Evolutionary conservation across 768 basidiomycete species (phyloP), one percentile per base, ranked within the genome.

Genomic region (Boletus rex-veris): DNA sequence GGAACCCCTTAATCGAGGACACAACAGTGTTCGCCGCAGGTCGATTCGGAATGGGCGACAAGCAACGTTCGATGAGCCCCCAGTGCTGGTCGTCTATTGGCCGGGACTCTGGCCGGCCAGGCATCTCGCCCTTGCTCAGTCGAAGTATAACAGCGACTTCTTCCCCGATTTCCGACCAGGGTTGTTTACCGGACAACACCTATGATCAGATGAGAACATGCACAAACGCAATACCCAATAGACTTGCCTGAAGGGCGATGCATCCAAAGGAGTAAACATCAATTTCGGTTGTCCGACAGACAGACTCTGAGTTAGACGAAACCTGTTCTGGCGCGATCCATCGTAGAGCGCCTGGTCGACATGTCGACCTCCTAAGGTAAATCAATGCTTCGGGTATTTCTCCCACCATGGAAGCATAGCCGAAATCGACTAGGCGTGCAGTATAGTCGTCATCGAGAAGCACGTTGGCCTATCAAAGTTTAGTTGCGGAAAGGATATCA

Each of bases 231-330:
- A 4, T 18, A 9, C 36, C 15, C 3, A 6, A 31, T 8, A 11
- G 15, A 47, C 36, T 48, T 53, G 19, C 52, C 38, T 49, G 46
- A 14, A 39, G 30, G 8, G 21, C 46, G 8, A 53, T 49, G 9
- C 46, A 49, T 7, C 52, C 52, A 40, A 53, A 48, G 10, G 52
- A 53, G 21, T 53, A 53, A 7, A 53, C 10, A 49, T 53, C 52
- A 16, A 19, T 53, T 33, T 40, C 12, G 7, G 46, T n/a, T 26
- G 52, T 49, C 37, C 38, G 37, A 18, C 4, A 3, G 16, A 37
- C 18, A 3, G 0, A 5, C n/a, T 24, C 12, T 6, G 15, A 12
- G 7, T 7, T 35, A 3, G 21, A 40, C n/a, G 1, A 15, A 18
- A 53, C 15, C 3, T 53, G 52, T n/a, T 53, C 52, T 19, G 46